phyloP scores from a whole-genome alignment of 805 yeast genomes.

The Pichia californica region DNA sequence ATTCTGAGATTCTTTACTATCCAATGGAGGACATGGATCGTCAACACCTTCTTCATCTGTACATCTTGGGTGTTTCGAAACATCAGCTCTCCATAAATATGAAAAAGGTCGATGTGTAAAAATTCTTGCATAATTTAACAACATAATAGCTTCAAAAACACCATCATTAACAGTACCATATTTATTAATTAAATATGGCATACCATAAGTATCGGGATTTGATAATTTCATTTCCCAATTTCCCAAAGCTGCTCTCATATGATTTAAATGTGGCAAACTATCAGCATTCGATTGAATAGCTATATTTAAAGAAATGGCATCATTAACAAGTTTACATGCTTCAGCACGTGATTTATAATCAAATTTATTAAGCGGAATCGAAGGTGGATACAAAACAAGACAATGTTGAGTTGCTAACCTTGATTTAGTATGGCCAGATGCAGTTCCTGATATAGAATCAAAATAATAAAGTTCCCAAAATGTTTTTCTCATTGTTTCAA shows the following conservation, averaged over 20 bases:
- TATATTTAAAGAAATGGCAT: slow-evolving; percentile 41
- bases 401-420: slow-evolving; percentile 31
- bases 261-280: slow-evolving; percentile 30
- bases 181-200: slow-evolving; percentile 37
- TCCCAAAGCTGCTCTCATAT: slow-evolving; percentile 41
- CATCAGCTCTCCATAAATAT: slow-evolving; percentile 43
- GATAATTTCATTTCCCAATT: slow-evolving; percentile 44
- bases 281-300: slow-evolving; percentile 37
- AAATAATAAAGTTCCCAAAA: slow-evolving; percentile 49
- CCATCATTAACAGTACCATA: slow-evolving; percentile 47
- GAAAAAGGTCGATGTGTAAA: slow-evolving; percentile 50
- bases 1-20: slow-evolving; percentile 20
- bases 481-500: slow-evolving; percentile 37
- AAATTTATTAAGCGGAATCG: slow-evolving; percentile 31
- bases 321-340: slow-evolving; percentile 42
- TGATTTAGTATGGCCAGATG: slow-evolving; percentile 43
- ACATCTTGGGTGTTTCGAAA: slow-evolving; percentile 36
- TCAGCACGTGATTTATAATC: slow-evolving; percentile 43
- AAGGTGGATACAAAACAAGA: slow-evolving; percentile 34
- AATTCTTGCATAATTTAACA: slow-evolving; percentile 47
- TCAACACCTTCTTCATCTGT: slow-evolving; percentile 25
- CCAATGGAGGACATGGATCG: slow-evolving; percentile 27
- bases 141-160: slow-evolving; percentile 42
- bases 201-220: slow-evolving; percentile 35
- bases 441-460: slow-evolving; percentile 48